These are phyloP conservation scores for Candida corydali DNA, from an alignment of 805 yeast species.

Conservation along the genomic window DNA sequence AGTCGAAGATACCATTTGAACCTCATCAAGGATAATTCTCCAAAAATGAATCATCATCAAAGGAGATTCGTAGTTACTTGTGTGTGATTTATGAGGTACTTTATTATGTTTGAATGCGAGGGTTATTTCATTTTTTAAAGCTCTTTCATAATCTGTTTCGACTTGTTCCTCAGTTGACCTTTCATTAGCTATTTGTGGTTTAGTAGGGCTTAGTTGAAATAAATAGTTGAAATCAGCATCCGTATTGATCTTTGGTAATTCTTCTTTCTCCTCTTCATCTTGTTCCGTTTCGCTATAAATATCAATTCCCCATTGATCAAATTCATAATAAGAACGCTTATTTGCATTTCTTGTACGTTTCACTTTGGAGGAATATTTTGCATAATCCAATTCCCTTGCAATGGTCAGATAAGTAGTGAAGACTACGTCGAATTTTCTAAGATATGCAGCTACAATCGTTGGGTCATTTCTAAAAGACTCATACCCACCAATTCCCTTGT, in stretches of 20 bases:
- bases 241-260: slow-evolving; percentile 13
- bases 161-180: slow-evolving; percentile 16
- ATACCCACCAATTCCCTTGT: slow-evolving; percentile 49
- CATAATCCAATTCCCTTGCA: slow-evolving; percentile 74
- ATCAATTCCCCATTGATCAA: slow-evolving; percentile 10
- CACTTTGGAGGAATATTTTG: slow-evolving; percentile 59
- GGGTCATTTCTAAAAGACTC: slow-evolving; percentile 28
- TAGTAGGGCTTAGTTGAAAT: slow-evolving; percentile 24
- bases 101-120: slow-evolving; percentile 27
- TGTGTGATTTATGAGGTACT: slow-evolving; percentile 17
- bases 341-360: slow-evolving; percentile 41
- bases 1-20: slow-evolving; percentile 81
- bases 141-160: slow-evolving; percentile 29
- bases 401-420: slow-evolving; percentile 73
- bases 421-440: slow-evolving; percentile 69
- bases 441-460: slow-evolving; percentile 44
- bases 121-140: slow-evolving; percentile 28
- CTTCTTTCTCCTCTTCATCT: slow-evolving; percentile 7
- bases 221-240: slow-evolving; percentile 17
- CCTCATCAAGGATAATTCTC: slow-evolving; percentile 90
- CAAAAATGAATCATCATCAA: slow-evolving; percentile 79
- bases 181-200: slow-evolving; percentile 26
- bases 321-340: slow-evolving; percentile 2
- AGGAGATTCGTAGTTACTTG: slow-evolving; percentile 69
- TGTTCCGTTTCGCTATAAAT: no score